Base-by-base conservation (phyloP, 2,329 filamentous ascomycete species). In the Sclerotinia trifoliorum region DNA sequence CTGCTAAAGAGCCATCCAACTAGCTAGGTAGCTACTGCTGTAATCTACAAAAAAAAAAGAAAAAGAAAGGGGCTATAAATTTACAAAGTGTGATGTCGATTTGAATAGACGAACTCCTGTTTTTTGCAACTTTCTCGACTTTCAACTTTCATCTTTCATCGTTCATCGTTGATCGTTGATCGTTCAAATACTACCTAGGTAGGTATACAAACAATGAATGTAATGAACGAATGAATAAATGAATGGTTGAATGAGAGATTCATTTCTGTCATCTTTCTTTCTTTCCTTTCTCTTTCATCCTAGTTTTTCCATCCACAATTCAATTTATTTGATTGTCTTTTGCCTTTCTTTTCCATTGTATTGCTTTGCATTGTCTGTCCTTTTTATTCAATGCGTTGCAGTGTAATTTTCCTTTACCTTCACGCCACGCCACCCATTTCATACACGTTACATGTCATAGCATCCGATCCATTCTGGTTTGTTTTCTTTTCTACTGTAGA, bases 81-180 rank as follows among this genome's bases (percentile, higher is more conserved):
- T 35, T 62, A 62, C 58, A 62, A 42, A 32, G 51, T 55, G 46
- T 62, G 46, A 35, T 44, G 54, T 67, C 32, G 32, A 35, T 35
- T 35, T 54, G 58, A 63, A 44, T 67, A 39, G 54, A 55, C 61
- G 57, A 57, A 68, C 58, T 65, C 70, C 65, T 69, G 55, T 68
- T 65, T 39, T 39, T 13, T 29, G 29, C n/a, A n/a, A n/a, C n/a
- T n/a, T n/a, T n/a, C n/a, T n/a, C 35, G 8, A 2, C 35, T 35
- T 39, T 66, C 35, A 61, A 32, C 35, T 35, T 42, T 15, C 39
- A 11, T 10, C 35, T 39, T 39, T 66, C 35, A 61, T 42, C 32
- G 49, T 42, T 64, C 61, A 52, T n/a, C n/a, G n/a, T n/a, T n/a
- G n/a, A n/a, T n/a, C n/a, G n/a, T n/a, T n/a, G n/a, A 58, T 32